Evolutionary conservation across 345 rosid genomes (phyloP), one percentile per base, ranked within the genome.

Genomic region (Citrus sp.): DNA sequence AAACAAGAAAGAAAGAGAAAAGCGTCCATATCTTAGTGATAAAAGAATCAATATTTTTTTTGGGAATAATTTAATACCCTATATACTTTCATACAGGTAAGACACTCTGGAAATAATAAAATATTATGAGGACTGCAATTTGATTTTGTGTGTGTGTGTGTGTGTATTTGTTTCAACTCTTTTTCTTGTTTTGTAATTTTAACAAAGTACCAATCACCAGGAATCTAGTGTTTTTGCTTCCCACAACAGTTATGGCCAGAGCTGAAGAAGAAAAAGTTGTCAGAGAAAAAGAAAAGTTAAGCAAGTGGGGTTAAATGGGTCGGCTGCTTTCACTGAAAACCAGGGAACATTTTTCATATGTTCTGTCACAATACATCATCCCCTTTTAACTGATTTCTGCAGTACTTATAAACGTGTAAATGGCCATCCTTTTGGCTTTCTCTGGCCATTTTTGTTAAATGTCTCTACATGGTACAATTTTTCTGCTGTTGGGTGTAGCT

Each of bases 221-320:
- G 90, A 87, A 89, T 91, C 88, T 67, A 78, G 88, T 76, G 79
- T 69, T 85, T 73, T 85, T 80, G 89, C 77, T 85, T 84, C 82
- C 83, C 73, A 63, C 60, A 61, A 79, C 84, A 85, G 78, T 67
- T 59, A 81, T 87, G 77, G 42, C 46, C 72, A 66, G 73, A 68
- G 78, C 72, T 68, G 75, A 77, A 51, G 67, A 77, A 75, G 71
- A 73, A 82, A 40, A 61, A 49, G 77, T 54, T 49, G 73, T 70
- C 63, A 46, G 73, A 71, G 75, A 74, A 79, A 46, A 74, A 65
- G 21, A 80, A 77, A 82, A 81, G 80, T 61, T 80, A 69, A 60
- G 77, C 76, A 86, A 77, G 88, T 81, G 83, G 89, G 87, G 83
- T 75, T 88, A n/a, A 46, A 64, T 81, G 79, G 85, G 80, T 72